Base-by-base conservation (phyloP, 345 rosid species). In the Hirschfeldia incana region DNA sequence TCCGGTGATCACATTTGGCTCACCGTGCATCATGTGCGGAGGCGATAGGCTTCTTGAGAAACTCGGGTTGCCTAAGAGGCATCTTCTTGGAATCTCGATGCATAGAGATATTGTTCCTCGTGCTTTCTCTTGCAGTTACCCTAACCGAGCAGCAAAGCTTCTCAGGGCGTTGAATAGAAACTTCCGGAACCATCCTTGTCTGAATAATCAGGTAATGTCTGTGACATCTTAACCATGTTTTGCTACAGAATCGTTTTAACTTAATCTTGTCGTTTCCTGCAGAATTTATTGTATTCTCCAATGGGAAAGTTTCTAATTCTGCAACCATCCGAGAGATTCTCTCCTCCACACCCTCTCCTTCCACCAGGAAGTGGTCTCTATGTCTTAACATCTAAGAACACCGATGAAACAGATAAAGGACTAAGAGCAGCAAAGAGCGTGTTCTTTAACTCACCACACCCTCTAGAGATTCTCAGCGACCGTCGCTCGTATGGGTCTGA, bases 81-180 rank as follows among this genome's bases (percentile, higher is more conserved):
- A 91, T 87, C 80, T 90, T 63, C 90, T 90, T 63, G 85, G 93
- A 17, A 87, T 95, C 60, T 84, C 89, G 4, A 84, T 95, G 93
- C 99, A 95, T 74, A 87, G 97, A 83, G 98, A 93, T 72, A 93
- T 95, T 39, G 99, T 95, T 55, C 99, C 99, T 0, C 90, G 99
- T 49, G 98, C 94, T 32, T 93, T 95, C 87, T 91, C 99, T 11
- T 95, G 99, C 83, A 88, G 66, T 85, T 96, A 93, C 79, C 99
- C 99, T 66, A 81, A 79, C 76, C 93, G 90, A 66, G 88, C 89
- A 27, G 89, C 92, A 29, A 89, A 87, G 70, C 83, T 96, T 82
- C 88, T 96, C 72, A 96, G 88, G 85, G 98, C 97, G 60, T 83
- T 96, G 68, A 96, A 96, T 80, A 85, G 89, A 60, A 92, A 80